Evolutionary conservation across 768 basidiomycete species (phyloP), one percentile per base, ranked within the genome.

Genomic region (Leucosporidium scottii): DNA sequence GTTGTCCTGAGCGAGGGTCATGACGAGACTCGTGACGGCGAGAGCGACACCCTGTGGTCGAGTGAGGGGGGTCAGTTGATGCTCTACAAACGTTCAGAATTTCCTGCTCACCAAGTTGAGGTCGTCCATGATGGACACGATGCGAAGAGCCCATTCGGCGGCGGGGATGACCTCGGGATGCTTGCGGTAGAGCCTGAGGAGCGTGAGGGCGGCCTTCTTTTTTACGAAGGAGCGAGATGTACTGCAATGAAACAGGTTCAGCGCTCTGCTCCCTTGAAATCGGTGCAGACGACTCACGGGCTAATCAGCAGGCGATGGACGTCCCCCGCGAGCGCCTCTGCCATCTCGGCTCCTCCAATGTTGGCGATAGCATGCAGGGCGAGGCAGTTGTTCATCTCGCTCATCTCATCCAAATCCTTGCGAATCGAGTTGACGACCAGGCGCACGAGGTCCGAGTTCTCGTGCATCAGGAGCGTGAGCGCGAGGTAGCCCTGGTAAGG

Each of bases 291-390:
- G 6, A 78, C 82, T 74, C 76, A 97, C 94, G 91, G 91, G 68
- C 91, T 94, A 72, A 99, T 97, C 61, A 99, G 82, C 27, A 96
- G 80, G 58, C 93, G 85, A 79, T 98, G 94, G 1, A 99, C 96
- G 74, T 94, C 93, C 74, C 91, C 90, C 15, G 84, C 86, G 54
- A 99, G 82, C 10, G 93, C 88, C 77, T 99, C 96, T 12, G 96
- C 94, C 92, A 99, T 99, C 79, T 98, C 96, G 74, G 88, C 89
- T 51, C 93, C 90, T 56, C 96, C 96, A 28, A 99, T 90, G 74
- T 97, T 99, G 15, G 96, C 96, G 73, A 99, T 97, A 21, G 96
- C 96, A 75, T 99, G 96, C 64, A 99, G 80, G 3, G 96, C 96
- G 64, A 99, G 83, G 75, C 96, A 98, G 75, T 97, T 98, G 79